Evolutionary conservation across 805 yeast species (phyloP).

Genomic region (Sungouiella blattae): DNA sequence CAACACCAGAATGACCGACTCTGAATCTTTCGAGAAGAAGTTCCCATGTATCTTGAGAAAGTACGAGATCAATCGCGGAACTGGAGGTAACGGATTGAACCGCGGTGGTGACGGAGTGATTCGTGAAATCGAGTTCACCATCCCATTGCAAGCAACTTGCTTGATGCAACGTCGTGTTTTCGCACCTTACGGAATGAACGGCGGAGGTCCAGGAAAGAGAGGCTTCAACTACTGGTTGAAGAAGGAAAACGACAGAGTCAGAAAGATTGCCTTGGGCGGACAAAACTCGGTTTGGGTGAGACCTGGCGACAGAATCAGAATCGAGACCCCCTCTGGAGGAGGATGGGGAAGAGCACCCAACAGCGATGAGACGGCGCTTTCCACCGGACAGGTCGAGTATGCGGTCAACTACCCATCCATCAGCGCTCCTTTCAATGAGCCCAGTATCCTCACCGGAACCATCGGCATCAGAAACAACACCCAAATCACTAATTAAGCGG

Average conservation of each 20-base stretch:
- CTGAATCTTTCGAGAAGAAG: slow-evolving; percentile 82
- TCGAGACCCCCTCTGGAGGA: slow-evolving; percentile 10
- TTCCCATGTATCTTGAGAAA: slow-evolving; percentile 79
- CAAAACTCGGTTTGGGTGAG: slow-evolving; percentile 6
- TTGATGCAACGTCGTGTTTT: slow-evolving; percentile 21
- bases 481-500: background rate
- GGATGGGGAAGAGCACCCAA: slow-evolving; percentile 8
- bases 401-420: background rate
- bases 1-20: slow-evolving; percentile 88
- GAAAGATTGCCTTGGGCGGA: slow-evolving; percentile 30
- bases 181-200: slow-evolving; percentile 29
- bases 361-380: background rate
- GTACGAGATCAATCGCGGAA: slow-evolving; percentile 62
- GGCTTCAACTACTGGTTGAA: slow-evolving; percentile 27
- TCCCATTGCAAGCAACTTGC: slow-evolving; percentile 17
- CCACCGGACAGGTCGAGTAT: background rate
- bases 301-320: slow-evolving; percentile 7
- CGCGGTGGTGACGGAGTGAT: slow-evolving; percentile 84
- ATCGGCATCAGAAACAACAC: background rate
- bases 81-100: slow-evolving; percentile 78
- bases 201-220: slow-evolving; percentile 22
- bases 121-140: slow-evolving; percentile 76
- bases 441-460: background rate
- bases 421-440: background rate
- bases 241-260: slow-evolving; percentile 5